Conservation (phyloP, 140 eudicot genomes). For the Oenanthe javanica region DNA sequence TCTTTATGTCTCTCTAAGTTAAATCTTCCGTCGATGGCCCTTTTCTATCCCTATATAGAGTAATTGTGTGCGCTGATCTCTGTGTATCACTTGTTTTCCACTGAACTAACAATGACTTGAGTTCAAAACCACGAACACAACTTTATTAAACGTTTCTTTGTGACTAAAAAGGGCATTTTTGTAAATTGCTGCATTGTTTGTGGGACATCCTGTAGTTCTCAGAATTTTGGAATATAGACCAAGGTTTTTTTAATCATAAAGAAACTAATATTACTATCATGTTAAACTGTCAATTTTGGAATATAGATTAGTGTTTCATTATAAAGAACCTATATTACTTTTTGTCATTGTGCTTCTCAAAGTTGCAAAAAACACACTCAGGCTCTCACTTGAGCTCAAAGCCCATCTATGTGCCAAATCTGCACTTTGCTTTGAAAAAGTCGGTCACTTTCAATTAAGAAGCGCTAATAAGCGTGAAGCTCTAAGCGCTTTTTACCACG, state of each 20-base stretch:
- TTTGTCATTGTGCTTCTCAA: background rate
- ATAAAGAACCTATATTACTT: background rate
- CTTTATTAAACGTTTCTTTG: no score
- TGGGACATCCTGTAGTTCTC: slow-evolving; percentile 3
- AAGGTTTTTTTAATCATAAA: background rate
- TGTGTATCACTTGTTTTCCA: no score
- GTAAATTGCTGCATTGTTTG: background rate
- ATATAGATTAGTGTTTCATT: background rate
- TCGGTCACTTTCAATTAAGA: no score
- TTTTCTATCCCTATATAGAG: no score
- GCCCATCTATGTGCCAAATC: no score
- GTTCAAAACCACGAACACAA: no score
- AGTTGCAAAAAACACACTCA: background rate
- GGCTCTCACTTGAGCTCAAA: no score
- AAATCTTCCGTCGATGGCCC: background rate
- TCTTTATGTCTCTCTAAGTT: background rate
- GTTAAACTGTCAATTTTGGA: background rate
- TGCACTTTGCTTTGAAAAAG: no score
- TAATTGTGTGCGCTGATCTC: no score
- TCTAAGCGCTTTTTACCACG: background rate
- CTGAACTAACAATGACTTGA: no score
- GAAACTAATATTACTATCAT: background rate
- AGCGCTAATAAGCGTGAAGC: background rate
- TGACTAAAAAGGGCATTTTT: no score
- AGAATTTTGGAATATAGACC: background rate